These are phyloP conservation scores for Coemansia pectinata DNA, from an alignment of 192 early-diverging fungal species.

Conservation along the genomic window DNA sequence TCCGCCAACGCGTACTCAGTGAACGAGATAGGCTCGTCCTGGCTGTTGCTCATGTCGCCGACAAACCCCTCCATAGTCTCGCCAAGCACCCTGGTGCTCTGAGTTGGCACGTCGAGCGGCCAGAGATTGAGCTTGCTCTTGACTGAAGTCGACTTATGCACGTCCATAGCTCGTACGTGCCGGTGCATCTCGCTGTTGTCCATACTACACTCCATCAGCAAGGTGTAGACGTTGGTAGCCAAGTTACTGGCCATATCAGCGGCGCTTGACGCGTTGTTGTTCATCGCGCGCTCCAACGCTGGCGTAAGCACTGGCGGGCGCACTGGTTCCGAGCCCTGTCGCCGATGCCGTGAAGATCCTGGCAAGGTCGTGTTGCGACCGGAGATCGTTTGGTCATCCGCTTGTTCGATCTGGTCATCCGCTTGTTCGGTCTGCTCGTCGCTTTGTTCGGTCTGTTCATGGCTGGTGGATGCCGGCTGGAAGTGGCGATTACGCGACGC, in stretches of 20 bases:
- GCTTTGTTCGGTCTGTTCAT: not conserved
- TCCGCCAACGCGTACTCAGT: slow-evolving; percentile 45
- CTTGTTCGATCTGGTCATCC: not conserved
- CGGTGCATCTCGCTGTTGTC: slow-evolving; percentile 50
- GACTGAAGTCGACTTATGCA: not conserved
- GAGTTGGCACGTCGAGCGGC: slow-evolving; percentile 19
- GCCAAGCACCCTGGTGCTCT: slow-evolving; percentile 33
- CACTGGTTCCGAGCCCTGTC: slow-evolving; percentile 28
- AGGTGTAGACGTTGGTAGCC: slow-evolving; percentile 40
- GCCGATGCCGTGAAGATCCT: slow-evolving; percentile 3
- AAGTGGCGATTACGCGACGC: slow-evolving; percentile 28
- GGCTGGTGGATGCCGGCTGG: not conserved
- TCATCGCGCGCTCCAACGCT: slow-evolving; percentile 38
- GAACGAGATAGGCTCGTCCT: slow-evolving; percentile 36
- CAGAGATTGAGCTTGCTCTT: slow-evolving; percentile 42
- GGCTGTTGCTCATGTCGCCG: slow-evolving; percentile 23
- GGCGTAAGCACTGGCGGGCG: slow-evolving; percentile 40
- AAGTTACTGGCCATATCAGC: not conserved
- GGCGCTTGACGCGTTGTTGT: not conserved
- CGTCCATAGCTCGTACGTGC: slow-evolving; percentile 26
- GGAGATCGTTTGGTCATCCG: not conserved
- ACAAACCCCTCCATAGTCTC: slow-evolving; percentile 45
- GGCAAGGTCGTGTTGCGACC: not conserved
- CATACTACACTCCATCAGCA: slow-evolving; percentile 57
- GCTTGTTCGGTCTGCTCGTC: not conserved